Evolutionary conservation across 192 early-diverging fungal species (phyloP), one percentile per base, ranked within the genome.

Genomic region (Dissophora globulifera): DNA sequence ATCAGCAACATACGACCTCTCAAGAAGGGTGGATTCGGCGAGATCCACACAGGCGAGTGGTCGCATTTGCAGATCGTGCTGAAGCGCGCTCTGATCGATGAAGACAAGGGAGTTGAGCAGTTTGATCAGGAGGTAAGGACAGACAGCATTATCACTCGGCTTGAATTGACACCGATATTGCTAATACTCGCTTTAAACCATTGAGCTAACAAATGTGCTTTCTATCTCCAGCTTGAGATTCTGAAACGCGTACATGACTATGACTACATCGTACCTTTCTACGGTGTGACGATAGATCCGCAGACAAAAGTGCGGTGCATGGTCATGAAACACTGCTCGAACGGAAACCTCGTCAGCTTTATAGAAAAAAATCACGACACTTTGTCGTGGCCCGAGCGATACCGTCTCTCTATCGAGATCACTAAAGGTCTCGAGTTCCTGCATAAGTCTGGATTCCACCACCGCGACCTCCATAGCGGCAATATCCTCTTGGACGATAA

Each of bases 391-490:
- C 22, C 16, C 3, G 79, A 80, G 25, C 72, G 72, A 10, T 76
- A 76, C 47, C 62, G 69, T 4, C 59, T 79, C 26, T 69, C 78
- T 12, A 65, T 69, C 23, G 68, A 79, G 58, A 79, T 82, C 35
- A 62, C 78, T 9, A 67, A 75, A 27, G 79, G 74, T 16, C 61
- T 83, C 41, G 58, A 80, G 47, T 71, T 65, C 32, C 69, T 79
- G 22, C 82, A 83, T 56, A 75, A 78, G 38, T 69, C 71, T 8
- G 79, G 79, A 3, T 71, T 80, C 45, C 58, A 80, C 26, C 82
- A 83, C 55, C 52, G 79, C 12, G 82, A 83, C 56, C 69, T 83
- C 8, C 82, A 83, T 49, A 80, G 67, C 58, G 79, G 79, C 26
- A 83, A 83, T 45, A 81, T 83, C 27, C 52, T 83, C 16, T 15